Percentiles rank a stretch among this genome's conserved stretches.
phyloP scores from a whole-genome alignment of 2,329 filamentous ascomycete species.

The Diaporthe batatas region DNA sequence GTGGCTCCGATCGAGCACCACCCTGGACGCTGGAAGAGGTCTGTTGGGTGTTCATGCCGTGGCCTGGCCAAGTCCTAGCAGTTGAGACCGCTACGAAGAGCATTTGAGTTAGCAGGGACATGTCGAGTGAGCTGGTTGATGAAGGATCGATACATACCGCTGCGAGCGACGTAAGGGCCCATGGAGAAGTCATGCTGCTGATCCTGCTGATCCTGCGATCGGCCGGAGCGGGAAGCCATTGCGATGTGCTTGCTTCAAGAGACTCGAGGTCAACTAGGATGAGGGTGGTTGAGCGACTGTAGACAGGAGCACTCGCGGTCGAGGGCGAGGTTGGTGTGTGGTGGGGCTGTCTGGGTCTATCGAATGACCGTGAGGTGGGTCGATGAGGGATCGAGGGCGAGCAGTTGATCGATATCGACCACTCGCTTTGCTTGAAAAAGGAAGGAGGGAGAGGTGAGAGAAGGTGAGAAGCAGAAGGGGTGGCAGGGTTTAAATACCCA shows the following conservation, averaged over 20 bases:
- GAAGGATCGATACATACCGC: background rate
- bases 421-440: background rate
- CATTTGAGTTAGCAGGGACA: background rate
- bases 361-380: background rate
- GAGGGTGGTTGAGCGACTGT: background rate
- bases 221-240: background rate
- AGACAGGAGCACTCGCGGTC: too few species aligned
- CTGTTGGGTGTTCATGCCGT: background rate
- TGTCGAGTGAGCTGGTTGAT: background rate
- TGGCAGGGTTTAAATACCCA: background rate
- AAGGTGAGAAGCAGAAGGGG: background rate
- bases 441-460: background rate
- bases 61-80: background rate
- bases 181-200: background rate
- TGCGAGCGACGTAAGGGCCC: background rate
- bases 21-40: background rate
- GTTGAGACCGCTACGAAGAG: background rate
- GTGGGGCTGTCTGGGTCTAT: background rate
- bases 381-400: background rate
- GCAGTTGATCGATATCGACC: background rate
- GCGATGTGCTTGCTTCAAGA: rapidly evolving
- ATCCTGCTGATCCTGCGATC: background rate
- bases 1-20: background rate
- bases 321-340: background rate
- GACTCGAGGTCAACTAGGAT: background rate